Percentiles rank a stretch among this genome's conserved stretches.
phyloP scores from a whole-genome alignment of 129 eudicot genomes.

The Centaurea solstitialis region DNA sequence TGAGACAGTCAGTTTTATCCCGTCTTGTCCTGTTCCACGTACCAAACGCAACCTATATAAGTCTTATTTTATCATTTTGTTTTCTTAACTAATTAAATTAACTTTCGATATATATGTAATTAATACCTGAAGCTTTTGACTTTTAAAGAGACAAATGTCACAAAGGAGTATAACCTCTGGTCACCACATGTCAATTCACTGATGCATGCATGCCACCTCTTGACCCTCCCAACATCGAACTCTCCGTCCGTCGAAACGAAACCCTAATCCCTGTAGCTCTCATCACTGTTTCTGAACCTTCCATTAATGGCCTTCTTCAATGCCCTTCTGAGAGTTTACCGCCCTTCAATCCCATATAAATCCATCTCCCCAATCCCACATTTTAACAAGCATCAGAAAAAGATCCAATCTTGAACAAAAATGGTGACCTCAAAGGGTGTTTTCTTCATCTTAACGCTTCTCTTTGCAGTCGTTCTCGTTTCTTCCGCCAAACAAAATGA shows the following conservation, averaged over 20 bases:
- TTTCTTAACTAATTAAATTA: too few relatives aligned
- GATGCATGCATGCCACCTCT: conserved; percentile 35
- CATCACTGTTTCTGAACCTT: conserved; percentile 31
- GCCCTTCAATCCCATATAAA: conserved; percentile 12
- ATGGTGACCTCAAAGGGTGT: conserved; percentile 14
- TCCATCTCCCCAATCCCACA: conserved; percentile 5
- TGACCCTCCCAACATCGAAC: conserved; percentile 14
- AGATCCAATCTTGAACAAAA: background rate
- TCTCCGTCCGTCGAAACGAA: conserved; percentile 11
- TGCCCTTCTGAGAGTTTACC: conserved; percentile 24
- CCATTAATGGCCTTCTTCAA: conserved; percentile 38
- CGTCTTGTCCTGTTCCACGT: too few relatives aligned
- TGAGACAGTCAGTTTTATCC: too few relatives aligned
- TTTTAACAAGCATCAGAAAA: background rate
- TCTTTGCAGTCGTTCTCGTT: conserved; percentile 27
- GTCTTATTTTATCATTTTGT: too few relatives aligned
- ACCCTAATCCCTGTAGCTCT: conserved; percentile 16
- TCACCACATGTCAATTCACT: background rate
- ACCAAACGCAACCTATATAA: too few relatives aligned
- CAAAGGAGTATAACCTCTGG: background rate
- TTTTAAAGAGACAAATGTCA: conserved; percentile 7
- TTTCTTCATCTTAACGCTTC: conserved; percentile 11
- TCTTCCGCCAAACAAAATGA: conserved; percentile 8
- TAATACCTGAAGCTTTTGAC: background rate
- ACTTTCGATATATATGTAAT: too few relatives aligned